Evolutionary conservation across 2,329 filamentous ascomycete genomes (phyloP).

Genomic region (Venturia effusa): DNA sequence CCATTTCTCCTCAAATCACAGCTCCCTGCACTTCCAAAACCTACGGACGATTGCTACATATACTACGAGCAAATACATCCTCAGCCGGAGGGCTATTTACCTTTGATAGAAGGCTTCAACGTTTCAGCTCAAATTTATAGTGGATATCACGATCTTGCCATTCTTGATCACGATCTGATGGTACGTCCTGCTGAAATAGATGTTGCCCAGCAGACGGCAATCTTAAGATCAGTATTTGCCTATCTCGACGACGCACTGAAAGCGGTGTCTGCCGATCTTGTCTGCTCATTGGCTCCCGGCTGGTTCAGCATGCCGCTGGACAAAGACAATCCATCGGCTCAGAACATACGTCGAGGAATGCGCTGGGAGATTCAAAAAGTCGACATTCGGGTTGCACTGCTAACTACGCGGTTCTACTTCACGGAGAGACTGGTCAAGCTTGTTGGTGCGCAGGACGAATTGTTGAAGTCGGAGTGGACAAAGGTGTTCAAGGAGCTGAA

Average conservation of each 20-base stretch:
- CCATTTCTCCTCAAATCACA: slow-evolving; percentile 55
- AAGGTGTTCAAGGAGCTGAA: slow-evolving; percentile 2
- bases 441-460: not conserved
- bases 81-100: slow-evolving; percentile 57
- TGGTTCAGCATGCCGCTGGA: slow-evolving; percentile 19
- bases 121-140: slow-evolving; percentile 64
- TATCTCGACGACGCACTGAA: not conserved
- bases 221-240: not conserved
- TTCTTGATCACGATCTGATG: slow-evolving; percentile 31
- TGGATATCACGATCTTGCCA: not conserved
- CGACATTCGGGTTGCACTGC: slow-evolving; percentile 49
- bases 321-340: slow-evolving; percentile 18
- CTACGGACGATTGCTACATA: slow-evolving; percentile 78
- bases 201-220: not conserved
- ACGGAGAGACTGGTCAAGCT: not conserved
- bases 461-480: not conserved
- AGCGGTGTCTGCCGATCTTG: slow-evolving; percentile 21
- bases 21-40: slow-evolving; percentile 56
- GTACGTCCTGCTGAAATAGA: slow-evolving; percentile 32
- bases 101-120: slow-evolving; percentile 70
- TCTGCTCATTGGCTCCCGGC: slow-evolving; percentile 11
- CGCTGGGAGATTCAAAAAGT: slow-evolving; percentile 81
- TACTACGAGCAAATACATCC: slow-evolving; percentile 57
- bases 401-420: slow-evolving; percentile 5
- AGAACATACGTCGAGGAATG: slow-evolving; percentile 23